These are phyloP conservation scores for Russula sp. DNA, from an alignment of 768 basidiomycete species.

Conservation along the genomic window DNA sequence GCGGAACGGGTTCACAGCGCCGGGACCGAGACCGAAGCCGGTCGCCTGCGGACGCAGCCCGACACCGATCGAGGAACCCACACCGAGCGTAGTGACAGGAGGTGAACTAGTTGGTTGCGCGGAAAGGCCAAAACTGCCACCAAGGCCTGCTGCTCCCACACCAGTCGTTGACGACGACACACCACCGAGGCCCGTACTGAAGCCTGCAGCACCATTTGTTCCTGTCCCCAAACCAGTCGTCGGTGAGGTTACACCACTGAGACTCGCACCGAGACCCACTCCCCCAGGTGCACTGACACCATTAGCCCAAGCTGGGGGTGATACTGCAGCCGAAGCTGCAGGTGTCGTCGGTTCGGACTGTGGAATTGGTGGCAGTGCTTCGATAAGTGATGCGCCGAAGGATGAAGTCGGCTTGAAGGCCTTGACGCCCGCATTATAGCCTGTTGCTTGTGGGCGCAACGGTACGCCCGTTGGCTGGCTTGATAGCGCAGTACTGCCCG, in stretches of 20 bases:
- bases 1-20: slow-evolving; percentile 44
- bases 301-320: not conserved
- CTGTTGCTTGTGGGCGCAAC: slow-evolving; percentile 44
- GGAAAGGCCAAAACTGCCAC: slow-evolving; percentile 13
- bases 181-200: not conserved
- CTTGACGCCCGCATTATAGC: slow-evolving; percentile 48
- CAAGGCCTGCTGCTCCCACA: slow-evolving; percentile 15
- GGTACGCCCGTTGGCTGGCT: slow-evolving; percentile 34
- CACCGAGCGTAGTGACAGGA: not conserved
- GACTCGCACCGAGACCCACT: slow-evolving; percentile 3
- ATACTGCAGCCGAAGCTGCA: slow-evolving; percentile 14
- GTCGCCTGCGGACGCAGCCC: slow-evolving; percentile 44
- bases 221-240: slow-evolving; percentile 18
- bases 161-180: slow-evolving; percentile 7
- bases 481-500: slow-evolving; percentile 43
- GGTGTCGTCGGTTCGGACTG: slow-evolving; percentile 54
- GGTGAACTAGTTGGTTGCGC: slow-evolving; percentile 31
- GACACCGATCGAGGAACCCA: slow-evolving; percentile 31
- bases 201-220: slow-evolving; percentile 3
- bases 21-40: slow-evolving; percentile 37
- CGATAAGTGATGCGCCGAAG: slow-evolving; percentile 52
- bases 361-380: slow-evolving; percentile 63
- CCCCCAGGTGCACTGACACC: slow-evolving; percentile 1
- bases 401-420: slow-evolving; percentile 54
- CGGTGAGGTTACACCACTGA: not conserved